Evolutionary conservation across 495 filamentous ascomycete genomes (phyloP), one percentile per base, ranked within the genome.

Genomic region (Aspergillus steynii): DNA sequence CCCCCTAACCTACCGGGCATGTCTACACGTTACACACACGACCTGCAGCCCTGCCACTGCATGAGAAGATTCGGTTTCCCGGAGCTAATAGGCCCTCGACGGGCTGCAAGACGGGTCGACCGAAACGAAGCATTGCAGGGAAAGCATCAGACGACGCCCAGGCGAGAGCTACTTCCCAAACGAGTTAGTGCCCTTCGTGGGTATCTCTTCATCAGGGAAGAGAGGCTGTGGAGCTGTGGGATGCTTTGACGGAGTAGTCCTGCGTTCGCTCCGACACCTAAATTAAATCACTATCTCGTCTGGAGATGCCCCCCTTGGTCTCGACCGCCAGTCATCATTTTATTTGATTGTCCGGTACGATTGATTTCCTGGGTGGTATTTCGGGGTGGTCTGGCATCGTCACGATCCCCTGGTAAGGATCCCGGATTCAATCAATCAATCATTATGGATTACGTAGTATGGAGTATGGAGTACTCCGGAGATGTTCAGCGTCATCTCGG

Each of bases 91-190:
- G 55, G 60, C 50, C 53, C 59, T 53, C 51, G 61, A 42, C 37
- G 37, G 37, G 37, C 37, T 42, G 37, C 37, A 42, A 42, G 37
- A 42, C 51, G 60, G 58, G 52, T 54, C 29, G 46, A 61, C 56
- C 62, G 60, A 65, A 63, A 62, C 65, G 62, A 67, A 64, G 53
- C 61, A 65, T 61, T 65, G 56, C 59, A 59, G 53, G 63, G 55
- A 55, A 54, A 65, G 56, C 62, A 59, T 65, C 62, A 56, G 62
- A 65, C 51, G 59, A 58, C 55, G 50, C 53, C 53, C 53, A 37
- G 34, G 34, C 34, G 34, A 37, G 34, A 37, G 34, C 31, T 32
- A 32, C 31, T 32, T 32, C 31, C 31, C 31, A 7, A 32, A 7
- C 31, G 31, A 32, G 31, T 32, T 32, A 32, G 31, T 3, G 4